phyloP scores from a whole-genome alignment of 306 rosid genomes.

The Fragaria ananassa region DNA sequence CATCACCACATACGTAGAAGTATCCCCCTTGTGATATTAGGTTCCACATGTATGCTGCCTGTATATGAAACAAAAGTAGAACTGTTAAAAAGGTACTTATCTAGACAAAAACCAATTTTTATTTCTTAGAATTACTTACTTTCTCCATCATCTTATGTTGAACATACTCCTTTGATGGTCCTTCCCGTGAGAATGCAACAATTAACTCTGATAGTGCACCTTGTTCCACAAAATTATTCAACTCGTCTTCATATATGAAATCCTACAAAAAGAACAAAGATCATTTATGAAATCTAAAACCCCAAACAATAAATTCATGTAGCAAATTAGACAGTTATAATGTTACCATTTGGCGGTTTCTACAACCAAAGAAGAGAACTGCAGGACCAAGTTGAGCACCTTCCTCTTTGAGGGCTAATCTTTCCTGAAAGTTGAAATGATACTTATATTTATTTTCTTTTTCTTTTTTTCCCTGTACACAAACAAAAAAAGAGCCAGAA shows the following conservation, averaged over 20 bases:
- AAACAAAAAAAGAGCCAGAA: constrained; percentile 7
- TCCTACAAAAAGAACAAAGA: constrained; percentile 49
- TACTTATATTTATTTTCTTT: neutral
- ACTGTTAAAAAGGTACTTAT: constrained; percentile 20
- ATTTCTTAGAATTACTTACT: constrained; percentile 40
- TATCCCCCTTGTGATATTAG: constrained; percentile 72
- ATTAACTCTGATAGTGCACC: constrained; percentile 67
- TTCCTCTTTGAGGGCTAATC: constrained; percentile 66
- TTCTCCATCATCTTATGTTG: constrained; percentile 78
- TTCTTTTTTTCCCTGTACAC: constrained; percentile 6
- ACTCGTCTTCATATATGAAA: constrained; percentile 87
- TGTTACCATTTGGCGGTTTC: constrained; percentile 82
- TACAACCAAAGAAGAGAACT: constrained; percentile 86
- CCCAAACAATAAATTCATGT: constrained; percentile 13
- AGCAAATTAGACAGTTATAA: neutral
- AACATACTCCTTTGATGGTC: constrained; percentile 77
- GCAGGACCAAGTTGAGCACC: constrained; percentile 80
- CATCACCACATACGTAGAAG: constrained; percentile 93
- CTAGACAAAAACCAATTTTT: constrained; percentile 5
- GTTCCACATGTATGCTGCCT: constrained; percentile 69
- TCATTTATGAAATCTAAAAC: neutral
- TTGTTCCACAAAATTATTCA: constrained; percentile 62
- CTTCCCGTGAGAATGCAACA: constrained; percentile 88
- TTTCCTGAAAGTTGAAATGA: constrained; percentile 57
- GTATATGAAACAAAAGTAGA: constrained; percentile 31